These are phyloP conservation scores for Lunularia cruciata DNA, from an alignment of 225 moss, liverwort and hornwort genomes.

Conservation along the genomic window DNA sequence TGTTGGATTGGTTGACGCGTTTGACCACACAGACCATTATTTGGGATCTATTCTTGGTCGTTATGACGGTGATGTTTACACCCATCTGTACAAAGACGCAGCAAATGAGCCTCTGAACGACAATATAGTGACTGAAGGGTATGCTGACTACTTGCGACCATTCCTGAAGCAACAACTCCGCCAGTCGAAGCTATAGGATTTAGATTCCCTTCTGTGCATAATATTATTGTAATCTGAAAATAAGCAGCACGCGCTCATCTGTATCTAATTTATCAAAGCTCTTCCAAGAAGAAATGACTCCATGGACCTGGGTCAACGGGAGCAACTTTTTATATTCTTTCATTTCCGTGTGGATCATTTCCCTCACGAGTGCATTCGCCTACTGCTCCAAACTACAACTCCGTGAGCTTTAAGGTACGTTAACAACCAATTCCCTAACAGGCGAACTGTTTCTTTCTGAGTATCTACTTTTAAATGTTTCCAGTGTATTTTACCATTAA, in stretches of 20 bases:
- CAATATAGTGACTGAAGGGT: conserved; percentile 68
- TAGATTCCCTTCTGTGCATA: neutral
- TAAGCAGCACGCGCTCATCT: neutral
- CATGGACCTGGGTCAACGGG: neutral
- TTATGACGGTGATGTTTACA: conserved; percentile 94
- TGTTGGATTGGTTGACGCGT: conserved; percentile 92
- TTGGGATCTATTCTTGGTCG: conserved; percentile 88
- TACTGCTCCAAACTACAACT: too few species aligned
- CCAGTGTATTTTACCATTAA: too few species aligned
- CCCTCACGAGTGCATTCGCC: too few species aligned
- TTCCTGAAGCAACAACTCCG: conserved; percentile 57
- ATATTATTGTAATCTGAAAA: neutral
- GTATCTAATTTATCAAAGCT: conserved; percentile 4
- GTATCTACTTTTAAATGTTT: too few species aligned
- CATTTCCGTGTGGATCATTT: too few species aligned
- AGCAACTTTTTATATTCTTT: neutral
- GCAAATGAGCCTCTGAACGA: conserved; percentile 73
- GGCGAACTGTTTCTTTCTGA: too few species aligned
- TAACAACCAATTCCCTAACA: too few species aligned
- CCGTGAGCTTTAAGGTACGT: too few species aligned
- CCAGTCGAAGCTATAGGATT: conserved; percentile 30
- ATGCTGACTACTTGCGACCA: conserved; percentile 78
- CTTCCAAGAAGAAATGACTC: neutral
- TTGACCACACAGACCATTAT: conserved; percentile 85
- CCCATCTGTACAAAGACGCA: conserved; percentile 81